Base-by-base conservation (phyloP, 106 monocot genomes). In the Dendrobium huoshanense region DNA sequence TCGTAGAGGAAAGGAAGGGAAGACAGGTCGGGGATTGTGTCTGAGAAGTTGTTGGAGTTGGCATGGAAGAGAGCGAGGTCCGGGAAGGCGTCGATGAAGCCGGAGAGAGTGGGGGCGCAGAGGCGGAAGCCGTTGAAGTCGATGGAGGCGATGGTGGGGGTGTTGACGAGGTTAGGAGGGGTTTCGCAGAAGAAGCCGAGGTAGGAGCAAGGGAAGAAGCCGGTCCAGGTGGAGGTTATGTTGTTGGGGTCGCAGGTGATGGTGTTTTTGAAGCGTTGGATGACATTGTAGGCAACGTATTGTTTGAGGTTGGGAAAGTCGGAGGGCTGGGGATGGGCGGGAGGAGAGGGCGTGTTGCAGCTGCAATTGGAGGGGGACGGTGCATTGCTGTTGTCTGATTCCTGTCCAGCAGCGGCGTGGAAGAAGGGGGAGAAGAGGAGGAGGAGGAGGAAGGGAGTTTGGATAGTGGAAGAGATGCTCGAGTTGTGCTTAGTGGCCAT, bases 1-100 rank as follows among this genome's bases (percentile, higher is more conserved):
- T 93, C 92, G 87, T 83, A 93, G 85, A 93, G 67, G 78, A 72
- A 87, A 4, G 54, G 81, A 40, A 11, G 75, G 78, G 40, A 3
- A 43, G 78, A 45, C 77, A 87, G 81, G 67, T 79, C 78, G 9
- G 87, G 87, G 20, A 87, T 55, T 44, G 79, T 55, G 72, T 73
- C 78, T 44, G 78, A 73, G 84, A 87, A 87, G 73, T 78, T 78
- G 83, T 84, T 83, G 79, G 79, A 79, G 79, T 87, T 87, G 77
- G 83, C 77, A 79, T 87, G 86, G 86, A 87, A 83, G 78, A 87
- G 48, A 40, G 84, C 80, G 74, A 87, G 83, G 55, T 81, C 81
- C 4, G 78, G 84, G 73, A 87, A 74, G 43, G 33, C 0, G 80
- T 87, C 87, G 47, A 75, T 22, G 81, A 87, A 87, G 78, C 84